Percentiles rank a stretch among this genome's conserved stretches.
phyloP scores from a whole-genome alignment of 108 stramenopile species.

The Skeletonema potamos region DNA sequence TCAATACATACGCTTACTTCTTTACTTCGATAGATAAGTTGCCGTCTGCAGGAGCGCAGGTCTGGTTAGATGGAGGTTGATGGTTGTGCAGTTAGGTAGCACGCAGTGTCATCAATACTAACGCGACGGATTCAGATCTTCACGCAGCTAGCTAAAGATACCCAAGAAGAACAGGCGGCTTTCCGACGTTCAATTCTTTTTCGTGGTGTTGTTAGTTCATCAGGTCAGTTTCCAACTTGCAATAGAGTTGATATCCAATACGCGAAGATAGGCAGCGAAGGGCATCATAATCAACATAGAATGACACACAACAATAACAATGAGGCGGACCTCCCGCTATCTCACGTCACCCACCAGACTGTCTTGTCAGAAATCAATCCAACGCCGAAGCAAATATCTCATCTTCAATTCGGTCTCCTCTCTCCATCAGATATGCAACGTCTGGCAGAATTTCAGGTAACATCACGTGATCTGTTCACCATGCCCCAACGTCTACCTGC shows the following conservation, averaged over 20 bases:
- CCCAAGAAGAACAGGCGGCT: neutral
- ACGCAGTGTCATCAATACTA: neutral
- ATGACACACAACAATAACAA: neutral
- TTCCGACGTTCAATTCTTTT: neutral
- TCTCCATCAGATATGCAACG: conserved; percentile 91
- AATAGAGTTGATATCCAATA: too few relatives aligned
- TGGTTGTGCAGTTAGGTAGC: too few relatives aligned
- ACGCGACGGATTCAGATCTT: neutral
- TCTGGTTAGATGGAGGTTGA: neutral
- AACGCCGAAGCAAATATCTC: conserved; percentile 92
- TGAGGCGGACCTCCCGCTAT: conserved; percentile 10
- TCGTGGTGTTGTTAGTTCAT: neutral
- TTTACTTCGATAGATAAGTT: too few relatives aligned
- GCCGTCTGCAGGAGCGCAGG: too few relatives aligned
- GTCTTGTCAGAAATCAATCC: conserved; percentile 58
- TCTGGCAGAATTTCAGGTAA: conserved; percentile 92
- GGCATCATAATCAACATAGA: neutral
- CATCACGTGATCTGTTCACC: conserved; percentile 89
- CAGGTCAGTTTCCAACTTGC: neutral
- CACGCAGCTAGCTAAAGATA: neutral
- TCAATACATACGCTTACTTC: too few relatives aligned
- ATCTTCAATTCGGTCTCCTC: conserved; percentile 96
- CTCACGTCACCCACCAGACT: conserved; percentile 43
- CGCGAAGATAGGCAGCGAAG: neutral
- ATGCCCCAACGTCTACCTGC: conserved; percentile 93